A percentile compares a stretch with the other conserved stretches of the same genome.
These are phyloP conservation scores for Pichia sp. DNA, from an alignment of 1,139 yeast genomes.

Conservation along the genomic window DNA sequence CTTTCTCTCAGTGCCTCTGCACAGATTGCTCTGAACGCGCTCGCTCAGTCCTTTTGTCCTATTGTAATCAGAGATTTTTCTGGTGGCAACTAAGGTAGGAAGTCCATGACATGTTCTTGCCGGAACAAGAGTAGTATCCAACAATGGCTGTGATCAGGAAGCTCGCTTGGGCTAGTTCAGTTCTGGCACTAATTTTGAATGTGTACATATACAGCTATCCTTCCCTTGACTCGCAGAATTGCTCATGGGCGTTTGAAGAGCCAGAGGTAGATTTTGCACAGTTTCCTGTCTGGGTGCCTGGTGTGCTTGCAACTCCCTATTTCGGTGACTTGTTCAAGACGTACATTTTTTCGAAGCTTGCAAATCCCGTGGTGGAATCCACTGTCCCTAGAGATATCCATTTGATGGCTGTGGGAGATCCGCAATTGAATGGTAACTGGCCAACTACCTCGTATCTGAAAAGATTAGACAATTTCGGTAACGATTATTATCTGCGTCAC, in stretches of 20 bases:
- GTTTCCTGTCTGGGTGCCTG: conserved; percentile 14
- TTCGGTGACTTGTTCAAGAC: conserved; percentile 30
- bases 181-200: conserved; percentile 40
- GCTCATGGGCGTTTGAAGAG: conserved; percentile 44
- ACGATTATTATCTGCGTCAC: conserved; percentile 83
- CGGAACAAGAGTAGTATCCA: too few relatives aligned
- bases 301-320: conserved; percentile 25
- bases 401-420: conserved; percentile 85
- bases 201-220: conserved; percentile 69
- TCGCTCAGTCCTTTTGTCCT: too few relatives aligned
- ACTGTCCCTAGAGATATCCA: conserved; percentile 37
- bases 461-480: conserved; percentile 76
- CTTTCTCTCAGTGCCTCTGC: too few relatives aligned
- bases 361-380: conserved; percentile 12
- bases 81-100: too few relatives aligned
- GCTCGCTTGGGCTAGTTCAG: conserved; percentile 15
- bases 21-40: too few relatives aligned
- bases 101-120: too few relatives aligned
- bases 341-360: conserved; percentile 16
- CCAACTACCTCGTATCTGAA: conserved; percentile 63
- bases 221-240: conserved; percentile 40
- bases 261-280: conserved; percentile 8
- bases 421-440: conserved; percentile 90
- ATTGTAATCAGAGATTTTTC: too few relatives aligned
- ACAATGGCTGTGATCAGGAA: conserved; percentile 1